These are phyloP conservation scores for Wallacemonas sp. DNA, from an alignment of 208 protist species.

Conservation along the genomic window DNA sequence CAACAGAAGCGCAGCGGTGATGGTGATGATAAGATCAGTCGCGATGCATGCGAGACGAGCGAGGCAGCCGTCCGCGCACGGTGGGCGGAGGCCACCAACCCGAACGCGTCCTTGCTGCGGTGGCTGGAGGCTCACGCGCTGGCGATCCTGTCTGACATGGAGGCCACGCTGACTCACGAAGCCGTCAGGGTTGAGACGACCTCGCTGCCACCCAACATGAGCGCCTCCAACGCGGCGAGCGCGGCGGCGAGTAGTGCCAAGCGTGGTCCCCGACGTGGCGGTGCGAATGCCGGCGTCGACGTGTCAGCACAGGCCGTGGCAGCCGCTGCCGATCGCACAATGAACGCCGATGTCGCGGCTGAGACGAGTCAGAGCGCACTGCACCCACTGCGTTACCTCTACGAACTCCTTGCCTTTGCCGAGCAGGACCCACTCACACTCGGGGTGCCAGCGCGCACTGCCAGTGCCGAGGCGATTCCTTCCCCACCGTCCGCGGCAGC, in stretches of 20 bases:
- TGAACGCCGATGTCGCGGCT: neutral
- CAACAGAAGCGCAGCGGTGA: neutral
- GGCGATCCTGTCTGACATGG: neutral
- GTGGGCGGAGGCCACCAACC: neutral
- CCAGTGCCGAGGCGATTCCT: neutral
- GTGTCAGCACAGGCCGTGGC: too few species aligned
- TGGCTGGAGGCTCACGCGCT: conserved; percentile 1
- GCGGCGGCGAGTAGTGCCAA: neutral
- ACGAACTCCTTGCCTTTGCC: neutral
- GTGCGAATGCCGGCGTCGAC: too few species aligned
- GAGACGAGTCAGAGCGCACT: neutral
- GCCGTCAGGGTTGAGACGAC: neutral
- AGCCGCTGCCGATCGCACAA: neutral
- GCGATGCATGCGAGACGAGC: neutral
- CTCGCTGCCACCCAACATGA: neutral
- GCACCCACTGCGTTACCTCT: conserved; percentile 7
- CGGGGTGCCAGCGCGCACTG: neutral
- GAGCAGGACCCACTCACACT: conserved; percentile 7
- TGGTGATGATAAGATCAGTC: too few species aligned
- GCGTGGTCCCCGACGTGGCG: neutral
- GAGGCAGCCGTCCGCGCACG: neutral
- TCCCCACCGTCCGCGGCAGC: neutral
- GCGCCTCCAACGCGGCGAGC: neutral
- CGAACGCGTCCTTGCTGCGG: neutral
- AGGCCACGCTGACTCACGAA: neutral